phyloP scores from a whole-genome alignment of 2,329 filamentous ascomycete species.

The Colletotrichum australisinense region DNA sequence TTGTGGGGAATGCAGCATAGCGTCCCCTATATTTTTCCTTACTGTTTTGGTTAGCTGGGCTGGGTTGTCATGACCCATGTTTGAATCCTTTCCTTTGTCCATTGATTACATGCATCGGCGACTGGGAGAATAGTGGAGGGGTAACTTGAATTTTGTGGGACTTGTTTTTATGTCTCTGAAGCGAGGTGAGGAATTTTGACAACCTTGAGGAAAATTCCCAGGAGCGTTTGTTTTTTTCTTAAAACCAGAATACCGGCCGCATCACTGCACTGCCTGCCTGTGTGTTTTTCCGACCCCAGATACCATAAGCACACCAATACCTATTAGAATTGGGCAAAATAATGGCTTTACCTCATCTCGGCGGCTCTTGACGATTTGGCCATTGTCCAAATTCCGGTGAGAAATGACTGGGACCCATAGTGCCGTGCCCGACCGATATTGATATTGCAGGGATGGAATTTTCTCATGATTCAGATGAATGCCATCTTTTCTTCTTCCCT shows the following conservation, averaged over 20 bases:
- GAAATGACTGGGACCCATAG: background rate
- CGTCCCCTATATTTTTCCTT: background rate
- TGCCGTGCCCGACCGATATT: background rate
- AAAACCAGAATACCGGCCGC: slow-evolving; percentile 10
- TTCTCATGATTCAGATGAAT: background rate
- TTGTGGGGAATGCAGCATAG: slow-evolving; percentile 52
- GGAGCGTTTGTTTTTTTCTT: slow-evolving; percentile 19
- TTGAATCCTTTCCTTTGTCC: slow-evolving; percentile 3
- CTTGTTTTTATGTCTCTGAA: background rate
- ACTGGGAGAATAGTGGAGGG: background rate
- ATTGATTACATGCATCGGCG: slow-evolving; percentile 4
- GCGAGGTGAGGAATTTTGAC: slow-evolving; percentile 15
- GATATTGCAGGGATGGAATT: background rate
- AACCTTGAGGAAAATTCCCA: slow-evolving; percentile 5
- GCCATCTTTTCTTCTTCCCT: background rate
- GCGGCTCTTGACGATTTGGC: background rate
- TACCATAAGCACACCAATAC: slow-evolving; percentile 10
- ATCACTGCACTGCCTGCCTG: slow-evolving; percentile 16
- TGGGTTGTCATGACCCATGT: background rate
- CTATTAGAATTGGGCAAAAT: slow-evolving; percentile 13
- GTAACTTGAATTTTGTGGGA: slow-evolving; percentile 17
- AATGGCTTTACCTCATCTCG: too few species aligned
- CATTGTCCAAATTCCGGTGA: background rate
- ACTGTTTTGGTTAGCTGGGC: background rate
- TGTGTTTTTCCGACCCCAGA: background rate